Percentiles rank a stretch among this genome's conserved stretches.
Conservation (phyloP, 257 asterid species). For the Solanum chiquidenum region DNA sequence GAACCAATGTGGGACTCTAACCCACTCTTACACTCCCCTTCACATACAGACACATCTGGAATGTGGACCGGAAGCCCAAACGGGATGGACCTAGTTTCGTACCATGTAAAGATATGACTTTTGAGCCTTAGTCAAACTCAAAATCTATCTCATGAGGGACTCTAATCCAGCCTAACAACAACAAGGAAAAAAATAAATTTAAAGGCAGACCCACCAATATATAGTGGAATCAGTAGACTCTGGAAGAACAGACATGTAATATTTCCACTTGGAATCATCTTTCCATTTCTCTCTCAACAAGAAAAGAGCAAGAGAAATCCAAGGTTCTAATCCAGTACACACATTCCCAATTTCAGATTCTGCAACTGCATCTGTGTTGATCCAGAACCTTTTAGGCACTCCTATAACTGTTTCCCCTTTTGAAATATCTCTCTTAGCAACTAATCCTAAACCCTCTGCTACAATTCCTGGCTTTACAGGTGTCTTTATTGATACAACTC, state of each 20-base stretch:
- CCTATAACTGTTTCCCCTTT: constrained; percentile 77
- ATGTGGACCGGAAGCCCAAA: background rate
- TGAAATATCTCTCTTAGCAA: constrained; percentile 55
- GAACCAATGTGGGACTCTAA: background rate
- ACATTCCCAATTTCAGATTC: constrained; percentile 62
- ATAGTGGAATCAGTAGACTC: constrained; percentile 64
- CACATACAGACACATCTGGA: background rate
- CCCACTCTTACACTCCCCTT: background rate
- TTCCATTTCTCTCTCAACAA: constrained; percentile 60
- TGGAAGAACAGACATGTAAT: constrained; percentile 65
- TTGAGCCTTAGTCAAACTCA: background rate
- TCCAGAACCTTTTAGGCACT: constrained; percentile 84
- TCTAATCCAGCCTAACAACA: background rate
- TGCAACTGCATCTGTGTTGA: constrained; percentile 61
- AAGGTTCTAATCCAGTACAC: constrained; percentile 77
- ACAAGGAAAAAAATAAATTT: background rate
- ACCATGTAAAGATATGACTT: background rate
- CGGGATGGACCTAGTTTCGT: background rate
- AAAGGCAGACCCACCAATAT: constrained; percentile 69
- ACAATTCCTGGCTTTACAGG: constrained; percentile 77
- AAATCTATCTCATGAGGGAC: background rate
- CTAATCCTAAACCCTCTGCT: constrained; percentile 86
- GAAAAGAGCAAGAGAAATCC: constrained; percentile 76
- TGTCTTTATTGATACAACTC: constrained; percentile 62
- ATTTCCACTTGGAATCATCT: constrained; percentile 71